Conservation (phyloP, 164 flowering plant genomes). For the Tinospora cordifolia region DNA sequence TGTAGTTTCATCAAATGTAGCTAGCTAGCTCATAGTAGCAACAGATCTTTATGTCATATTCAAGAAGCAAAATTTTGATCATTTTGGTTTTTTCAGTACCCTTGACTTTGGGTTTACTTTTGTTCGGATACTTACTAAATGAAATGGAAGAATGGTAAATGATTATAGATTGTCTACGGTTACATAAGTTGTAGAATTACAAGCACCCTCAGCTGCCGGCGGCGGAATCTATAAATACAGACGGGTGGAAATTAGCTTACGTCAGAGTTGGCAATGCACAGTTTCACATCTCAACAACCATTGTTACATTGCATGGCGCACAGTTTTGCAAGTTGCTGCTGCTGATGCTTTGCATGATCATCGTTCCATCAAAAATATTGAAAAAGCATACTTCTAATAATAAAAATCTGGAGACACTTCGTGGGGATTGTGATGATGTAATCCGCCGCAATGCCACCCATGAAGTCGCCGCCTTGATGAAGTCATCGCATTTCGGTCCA, state of each 20-base stretch:
- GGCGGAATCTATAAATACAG: too few species aligned
- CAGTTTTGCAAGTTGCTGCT: background rate
- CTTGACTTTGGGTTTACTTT: background rate
- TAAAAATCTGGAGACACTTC: background rate
- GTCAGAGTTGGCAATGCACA: background rate
- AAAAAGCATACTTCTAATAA: background rate
- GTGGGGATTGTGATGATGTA: background rate
- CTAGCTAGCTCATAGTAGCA: background rate
- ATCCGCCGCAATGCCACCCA: background rate
- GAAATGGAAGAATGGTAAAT: background rate
- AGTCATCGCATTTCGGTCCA: too few species aligned
- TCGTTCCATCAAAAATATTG: background rate
- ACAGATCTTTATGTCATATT: background rate
- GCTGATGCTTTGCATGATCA: background rate
- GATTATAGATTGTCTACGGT: too few species aligned
- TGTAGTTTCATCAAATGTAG: background rate
- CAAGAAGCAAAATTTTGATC: background rate
- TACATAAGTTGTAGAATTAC: too few species aligned
- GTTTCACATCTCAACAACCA: background rate
- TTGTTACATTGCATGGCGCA: background rate
- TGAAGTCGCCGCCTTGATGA: too few species aligned
- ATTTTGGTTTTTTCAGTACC: background rate
- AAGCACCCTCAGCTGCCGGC: too few species aligned
- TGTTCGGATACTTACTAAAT: background rate
- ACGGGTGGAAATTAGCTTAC: background rate